Evolutionary conservation across 2,329 filamentous ascomycete species (phyloP).

Genomic region (Trichophyton mentagrophytes): DNA sequence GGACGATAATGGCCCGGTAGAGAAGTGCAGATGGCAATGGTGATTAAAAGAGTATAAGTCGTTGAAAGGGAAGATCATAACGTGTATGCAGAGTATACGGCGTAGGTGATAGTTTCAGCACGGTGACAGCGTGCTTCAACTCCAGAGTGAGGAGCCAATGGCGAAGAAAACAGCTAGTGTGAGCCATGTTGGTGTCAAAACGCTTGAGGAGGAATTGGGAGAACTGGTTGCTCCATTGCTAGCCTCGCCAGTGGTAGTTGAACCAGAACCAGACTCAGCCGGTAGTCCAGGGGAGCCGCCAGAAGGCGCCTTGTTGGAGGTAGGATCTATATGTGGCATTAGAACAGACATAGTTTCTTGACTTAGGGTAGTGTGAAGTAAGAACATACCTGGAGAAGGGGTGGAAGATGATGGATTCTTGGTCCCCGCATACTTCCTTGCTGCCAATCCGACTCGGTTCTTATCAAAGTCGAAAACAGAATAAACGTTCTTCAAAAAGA

Average conservation of each 20-base stretch:
- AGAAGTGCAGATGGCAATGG: neutral
- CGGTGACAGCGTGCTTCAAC: neutral
- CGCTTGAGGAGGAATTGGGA: neutral
- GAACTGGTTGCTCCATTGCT: neutral
- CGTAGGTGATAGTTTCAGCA: neutral
- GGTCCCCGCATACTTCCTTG: neutral
- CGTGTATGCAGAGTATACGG: neutral
- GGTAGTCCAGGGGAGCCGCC: neutral
- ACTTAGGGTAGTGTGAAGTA: neutral
- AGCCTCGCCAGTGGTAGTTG: neutral
- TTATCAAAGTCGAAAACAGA: conserved; percentile 66
- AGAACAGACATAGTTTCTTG: neutral
- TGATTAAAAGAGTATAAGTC: neutral
- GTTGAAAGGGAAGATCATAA: neutral
- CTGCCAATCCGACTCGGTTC: conserved; percentile 23
- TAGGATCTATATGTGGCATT: neutral
- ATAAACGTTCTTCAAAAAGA: conserved; percentile 85
- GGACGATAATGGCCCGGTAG: neutral
- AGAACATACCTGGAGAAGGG: neutral
- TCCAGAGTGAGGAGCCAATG: neutral
- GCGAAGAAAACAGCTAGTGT: neutral
- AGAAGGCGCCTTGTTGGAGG: neutral
- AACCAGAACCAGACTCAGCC: neutral
- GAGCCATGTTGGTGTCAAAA: neutral
- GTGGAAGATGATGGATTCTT: neutral